phyloP scores from a whole-genome alignment of 805 yeast genomes.

The Saccharomycopsis fibuligera region DNA sequence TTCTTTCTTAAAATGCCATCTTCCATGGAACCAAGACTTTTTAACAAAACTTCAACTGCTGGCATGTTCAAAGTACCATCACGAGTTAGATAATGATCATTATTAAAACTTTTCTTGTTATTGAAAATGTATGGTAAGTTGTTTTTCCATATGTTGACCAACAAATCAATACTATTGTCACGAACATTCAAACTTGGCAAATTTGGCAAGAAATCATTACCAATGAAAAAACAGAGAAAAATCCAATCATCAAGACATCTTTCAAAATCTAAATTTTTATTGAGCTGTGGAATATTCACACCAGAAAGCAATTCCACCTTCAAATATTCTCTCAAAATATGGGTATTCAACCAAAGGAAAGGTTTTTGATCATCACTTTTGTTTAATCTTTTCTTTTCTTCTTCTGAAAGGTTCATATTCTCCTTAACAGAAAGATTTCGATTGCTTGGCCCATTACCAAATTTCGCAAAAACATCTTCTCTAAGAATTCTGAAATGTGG shows the following conservation, averaged over 20 bases:
- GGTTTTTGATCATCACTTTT: constrained; percentile 54
- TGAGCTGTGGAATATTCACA: constrained; percentile 50
- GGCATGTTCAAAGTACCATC: constrained; percentile 78
- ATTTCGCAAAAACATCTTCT: constrained; percentile 91
- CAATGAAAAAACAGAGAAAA: constrained; percentile 96
- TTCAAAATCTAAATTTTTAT: constrained; percentile 80
- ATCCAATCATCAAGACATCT: constrained; percentile 99
- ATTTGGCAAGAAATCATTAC: constrained; percentile 97
- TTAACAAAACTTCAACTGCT: constrained; percentile 68
- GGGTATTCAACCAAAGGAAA: constrained; percentile 89
- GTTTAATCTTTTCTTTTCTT: constrained; percentile 36
- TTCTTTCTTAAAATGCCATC: constrained; percentile 67
- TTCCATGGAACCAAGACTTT: constrained; percentile 64
- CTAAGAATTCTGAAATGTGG: constrained; percentile 91
- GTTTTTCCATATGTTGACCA: constrained; percentile 80
- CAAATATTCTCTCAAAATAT: constrained; percentile 80
- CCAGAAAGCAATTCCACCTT: constrained; percentile 56
- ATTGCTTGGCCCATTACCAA: constrained; percentile 27
- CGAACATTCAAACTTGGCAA: constrained; percentile 91
- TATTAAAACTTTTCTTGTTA: constrained; percentile 18
- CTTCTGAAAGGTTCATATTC: constrained; percentile 54
- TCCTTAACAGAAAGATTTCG: constrained; percentile 40
- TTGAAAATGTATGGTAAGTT: constrained; percentile 40
- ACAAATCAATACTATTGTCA: constrained; percentile 82
- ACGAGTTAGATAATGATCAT: constrained; percentile 75